Percentiles rank a stretch among this genome's conserved stretches.
These are phyloP conservation scores for Fusarium euwallaceae DNA, from an alignment of 2,329 filamentous ascomycete species.

Conservation along the genomic window DNA sequence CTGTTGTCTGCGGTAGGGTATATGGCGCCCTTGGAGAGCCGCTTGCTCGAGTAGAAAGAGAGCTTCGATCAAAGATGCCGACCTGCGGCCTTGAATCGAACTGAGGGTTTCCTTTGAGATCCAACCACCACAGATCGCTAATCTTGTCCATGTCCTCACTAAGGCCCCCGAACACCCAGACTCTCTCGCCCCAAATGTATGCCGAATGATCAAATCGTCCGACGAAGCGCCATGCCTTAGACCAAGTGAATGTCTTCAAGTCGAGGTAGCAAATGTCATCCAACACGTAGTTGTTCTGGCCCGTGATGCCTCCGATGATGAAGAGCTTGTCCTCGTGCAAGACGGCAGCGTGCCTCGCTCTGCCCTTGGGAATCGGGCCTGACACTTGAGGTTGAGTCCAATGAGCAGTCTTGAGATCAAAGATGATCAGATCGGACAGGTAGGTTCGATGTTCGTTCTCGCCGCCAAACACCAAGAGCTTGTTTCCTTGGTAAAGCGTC, in stretches of 20 bases:
- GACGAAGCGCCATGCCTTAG: constrained; percentile 94
- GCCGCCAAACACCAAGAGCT: constrained; percentile 96
- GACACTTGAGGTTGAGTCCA: constrained; percentile 94
- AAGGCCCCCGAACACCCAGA: constrained; percentile 97
- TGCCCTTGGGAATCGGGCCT: constrained; percentile 87
- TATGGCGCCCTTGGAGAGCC: constrained; percentile 67
- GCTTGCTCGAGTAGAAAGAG: constrained; percentile 55
- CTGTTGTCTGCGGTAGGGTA: constrained; percentile 62
- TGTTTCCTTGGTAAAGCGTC: constrained; percentile 92
- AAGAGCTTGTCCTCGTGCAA: constrained; percentile 97
- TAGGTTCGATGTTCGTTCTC: constrained; percentile 98
- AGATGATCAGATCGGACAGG: constrained; percentile 94
- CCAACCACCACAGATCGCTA: constrained; percentile 97
- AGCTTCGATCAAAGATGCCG: constrained; percentile 64
- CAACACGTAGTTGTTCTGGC: constrained; percentile 89
- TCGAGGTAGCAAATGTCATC: constrained; percentile 98
- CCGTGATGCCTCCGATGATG: constrained; percentile 94
- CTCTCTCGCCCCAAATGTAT: constrained; percentile 90
- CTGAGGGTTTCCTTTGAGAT: constrained; percentile 89
- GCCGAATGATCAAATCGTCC: constrained; percentile 94
- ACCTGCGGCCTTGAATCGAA: constrained; percentile 78
- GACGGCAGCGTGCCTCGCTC: constrained; percentile 92
- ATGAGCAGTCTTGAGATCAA: constrained; percentile 92
- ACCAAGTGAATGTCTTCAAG: constrained; percentile 98
- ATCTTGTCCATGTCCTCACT: constrained; percentile 97